These are phyloP conservation scores for Lentinula boryana DNA, from an alignment of 768 basidiomycete genomes.

Conservation along the genomic window DNA sequence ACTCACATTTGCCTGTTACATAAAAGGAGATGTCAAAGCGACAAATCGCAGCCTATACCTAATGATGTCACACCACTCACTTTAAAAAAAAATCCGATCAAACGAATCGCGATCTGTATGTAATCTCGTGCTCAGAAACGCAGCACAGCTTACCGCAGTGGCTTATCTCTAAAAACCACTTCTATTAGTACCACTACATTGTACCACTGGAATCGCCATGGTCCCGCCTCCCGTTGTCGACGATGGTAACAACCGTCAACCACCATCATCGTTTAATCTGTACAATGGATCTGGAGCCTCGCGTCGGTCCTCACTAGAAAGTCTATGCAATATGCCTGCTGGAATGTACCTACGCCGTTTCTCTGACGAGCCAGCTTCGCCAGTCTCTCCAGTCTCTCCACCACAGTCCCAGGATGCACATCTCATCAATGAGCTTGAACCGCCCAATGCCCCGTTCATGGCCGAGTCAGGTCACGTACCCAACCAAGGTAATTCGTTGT, in stretches of 20 bases:
- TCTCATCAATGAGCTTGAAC: background rate
- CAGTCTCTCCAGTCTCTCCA: background rate
- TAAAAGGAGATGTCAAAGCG: background rate
- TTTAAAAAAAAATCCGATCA: background rate
- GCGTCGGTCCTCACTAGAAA: background rate
- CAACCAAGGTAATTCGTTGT: background rate
- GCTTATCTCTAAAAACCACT: background rate
- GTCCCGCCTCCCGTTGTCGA: background rate
- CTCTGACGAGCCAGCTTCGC: background rate
- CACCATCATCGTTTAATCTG: conserved; percentile 34
- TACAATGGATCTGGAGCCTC: conserved; percentile 31
- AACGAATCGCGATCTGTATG: background rate
- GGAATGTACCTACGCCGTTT: background rate
- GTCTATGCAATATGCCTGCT: background rate
- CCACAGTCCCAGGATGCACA: background rate
- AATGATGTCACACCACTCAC: background rate
- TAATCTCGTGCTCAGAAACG: background rate
- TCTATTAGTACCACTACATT: background rate
- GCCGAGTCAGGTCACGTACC: background rate
- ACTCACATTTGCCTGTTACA: background rate
- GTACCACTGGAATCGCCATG: background rate
- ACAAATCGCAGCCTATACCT: background rate
- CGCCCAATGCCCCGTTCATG: conserved; percentile 5
- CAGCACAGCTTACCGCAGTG: background rate
- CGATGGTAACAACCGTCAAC: conserved; percentile 14